Conservation (phyloP, 2,329 filamentous ascomycete genomes). For the Eurotiales sp. region DNA sequence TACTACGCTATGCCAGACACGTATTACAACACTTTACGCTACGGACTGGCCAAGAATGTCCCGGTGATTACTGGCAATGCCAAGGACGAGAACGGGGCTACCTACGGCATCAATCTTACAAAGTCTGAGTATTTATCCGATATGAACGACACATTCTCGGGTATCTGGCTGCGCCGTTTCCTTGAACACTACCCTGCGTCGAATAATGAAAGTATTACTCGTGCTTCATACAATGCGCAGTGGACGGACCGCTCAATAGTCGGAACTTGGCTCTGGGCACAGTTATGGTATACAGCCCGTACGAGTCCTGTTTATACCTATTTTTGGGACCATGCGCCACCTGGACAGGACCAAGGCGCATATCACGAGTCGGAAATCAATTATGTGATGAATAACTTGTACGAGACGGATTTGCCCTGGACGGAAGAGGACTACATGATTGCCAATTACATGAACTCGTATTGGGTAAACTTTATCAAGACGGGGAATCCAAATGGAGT, state of each 20-base stretch:
- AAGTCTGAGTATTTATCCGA: slow-evolving; percentile 9
- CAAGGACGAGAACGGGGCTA: slow-evolving; percentile 27
- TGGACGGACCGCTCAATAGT: slow-evolving; percentile 25
- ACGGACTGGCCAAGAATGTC: slow-evolving; percentile 25
- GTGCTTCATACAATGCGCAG: slow-evolving; percentile 20
- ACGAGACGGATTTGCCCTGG: slow-evolving; percentile 21
- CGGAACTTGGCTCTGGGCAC: slow-evolving; percentile 23
- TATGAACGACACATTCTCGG: neutral
- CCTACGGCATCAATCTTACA: slow-evolving; percentile 21
- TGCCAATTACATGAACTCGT: slow-evolving; percentile 23
- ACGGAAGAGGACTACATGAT: slow-evolving; percentile 23
- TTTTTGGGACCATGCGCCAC: slow-evolving; percentile 27
- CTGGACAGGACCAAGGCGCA: slow-evolving; percentile 23
- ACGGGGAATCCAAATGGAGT: slow-evolving; percentile 23
- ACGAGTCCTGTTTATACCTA: slow-evolving; percentile 24
- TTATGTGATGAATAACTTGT: slow-evolving; percentile 29
- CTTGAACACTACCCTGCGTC: slow-evolving; percentile 21
- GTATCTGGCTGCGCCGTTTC: slow-evolving; percentile 15
- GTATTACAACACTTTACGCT: slow-evolving; percentile 22
- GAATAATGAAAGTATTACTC: no score
- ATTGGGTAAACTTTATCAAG: slow-evolving; percentile 30
- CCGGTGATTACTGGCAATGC: slow-evolving; percentile 29
- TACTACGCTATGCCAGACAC: slow-evolving; percentile 24
- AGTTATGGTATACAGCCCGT: slow-evolving; percentile 19
- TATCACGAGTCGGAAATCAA: slow-evolving; percentile 28